A percentile compares a stretch with the other conserved stretches of the same genome.
phyloP scores from a whole-genome alignment of 768 basidiomycete species.

The Mycena polygramma region DNA sequence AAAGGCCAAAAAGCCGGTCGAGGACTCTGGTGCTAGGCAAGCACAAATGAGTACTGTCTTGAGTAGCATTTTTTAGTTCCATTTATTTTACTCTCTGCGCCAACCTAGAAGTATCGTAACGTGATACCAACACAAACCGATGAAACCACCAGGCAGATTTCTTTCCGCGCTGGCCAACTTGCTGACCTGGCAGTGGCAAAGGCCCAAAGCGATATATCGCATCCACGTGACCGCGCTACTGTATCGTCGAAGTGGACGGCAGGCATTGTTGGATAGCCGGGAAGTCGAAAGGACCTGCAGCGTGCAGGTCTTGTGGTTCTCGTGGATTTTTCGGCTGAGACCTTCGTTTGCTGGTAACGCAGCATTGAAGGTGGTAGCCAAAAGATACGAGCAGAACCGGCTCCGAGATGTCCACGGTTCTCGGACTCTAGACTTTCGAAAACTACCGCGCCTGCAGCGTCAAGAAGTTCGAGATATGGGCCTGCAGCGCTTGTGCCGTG shows the following conservation, averaged over 20 bases:
- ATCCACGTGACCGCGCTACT: not conserved
- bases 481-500: slow-evolving; percentile 10
- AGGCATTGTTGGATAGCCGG: too few relatives aligned
- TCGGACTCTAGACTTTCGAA: too few relatives aligned
- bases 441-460: too few relatives aligned
- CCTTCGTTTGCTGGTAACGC: too few relatives aligned
- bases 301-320: too few relatives aligned
- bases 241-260: too few relatives aligned
- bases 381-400: too few relatives aligned
- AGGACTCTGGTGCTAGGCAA: slow-evolving; percentile 20
- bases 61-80: slow-evolving; percentile 25
- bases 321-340: too few relatives aligned
- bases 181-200: too few relatives aligned
- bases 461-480: slow-evolving; percentile 11
- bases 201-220: not conserved
- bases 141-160: not conserved
- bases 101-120: not conserved
- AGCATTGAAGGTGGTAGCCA: too few relatives aligned
- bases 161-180: not conserved
- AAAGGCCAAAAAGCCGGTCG: slow-evolving; percentile 19
- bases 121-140: not conserved
- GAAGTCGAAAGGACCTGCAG: too few relatives aligned
- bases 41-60: slow-evolving; percentile 31
- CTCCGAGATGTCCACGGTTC: too few relatives aligned
- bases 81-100: not conserved